Evolutionary conservation across 306 rosid species (phyloP), one percentile per base, ranked within the genome.

Genomic region (Cucurbita moschata): DNA sequence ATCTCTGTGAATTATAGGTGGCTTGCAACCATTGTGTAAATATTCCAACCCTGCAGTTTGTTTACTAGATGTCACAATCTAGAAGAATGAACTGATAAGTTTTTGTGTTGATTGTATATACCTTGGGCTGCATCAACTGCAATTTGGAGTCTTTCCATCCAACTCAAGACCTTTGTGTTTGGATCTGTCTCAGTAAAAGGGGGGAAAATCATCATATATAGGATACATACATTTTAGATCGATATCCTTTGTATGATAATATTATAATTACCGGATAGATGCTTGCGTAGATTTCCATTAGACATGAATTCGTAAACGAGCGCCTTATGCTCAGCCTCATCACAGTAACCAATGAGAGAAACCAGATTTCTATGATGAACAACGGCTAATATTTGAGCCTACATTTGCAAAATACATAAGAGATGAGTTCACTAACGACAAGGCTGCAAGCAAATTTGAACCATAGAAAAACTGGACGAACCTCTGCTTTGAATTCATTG

Each of bases 401-500:
- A 76, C 78, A 58, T 39, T 16, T 40, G 7, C 16, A 43, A 14
- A 30, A 16, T 35, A 10, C 10, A 35, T 56, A 35, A 58, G 16
- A 40, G 5, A 26, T 4, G 12, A 35, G 40, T 26, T 9, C 10
- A 49, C 11, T 51, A 9, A 35, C 6, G 16, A 52, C 6, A 51
- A 52, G 3, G 56, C 7, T 15, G 35, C 47, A 63, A 38, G 4
- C 43, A 63, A 63, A 40, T 38, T 63, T 63, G 50, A 15, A 15
- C 5, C 2, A 39, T 40, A 1, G 14, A 40, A 63, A 58, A 39
- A 39, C 39, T 8, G 35, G 62, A 80, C 82, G 35, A 68, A 80
- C 82, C 87, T 81, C 89, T 0, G 80, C 76, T 54, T 26, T 72
- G 49, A 81, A 83, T 52, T 81, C 84, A 12, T 74, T 76, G 11